Percentiles rank a stretch among this genome's conserved stretches.
phyloP scores from a whole-genome alignment of 345 rosid genomes.

The Hibiscus mutabilis region DNA sequence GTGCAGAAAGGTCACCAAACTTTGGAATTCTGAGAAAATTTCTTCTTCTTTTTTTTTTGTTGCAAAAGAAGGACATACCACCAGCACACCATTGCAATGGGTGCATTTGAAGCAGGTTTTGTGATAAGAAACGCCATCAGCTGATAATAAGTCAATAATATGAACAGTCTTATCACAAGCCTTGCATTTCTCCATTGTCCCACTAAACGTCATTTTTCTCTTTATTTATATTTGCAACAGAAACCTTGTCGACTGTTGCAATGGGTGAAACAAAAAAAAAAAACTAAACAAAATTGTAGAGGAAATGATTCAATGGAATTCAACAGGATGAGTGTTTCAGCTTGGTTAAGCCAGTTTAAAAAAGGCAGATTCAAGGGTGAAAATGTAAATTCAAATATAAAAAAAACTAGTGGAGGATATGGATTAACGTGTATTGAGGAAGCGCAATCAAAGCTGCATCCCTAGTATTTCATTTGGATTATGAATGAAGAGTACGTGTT shows the following conservation, averaged over 20 bases:
- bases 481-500: not conserved
- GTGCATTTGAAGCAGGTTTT: constrained; percentile 85
- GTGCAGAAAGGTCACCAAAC: not conserved
- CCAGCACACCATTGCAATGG: constrained; percentile 77
- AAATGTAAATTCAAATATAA: not conserved
- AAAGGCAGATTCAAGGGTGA: not conserved
- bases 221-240: not conserved
- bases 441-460: not conserved
- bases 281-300: not conserved
- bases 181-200: constrained; percentile 72
- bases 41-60: too few species aligned
- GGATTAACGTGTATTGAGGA: not conserved
- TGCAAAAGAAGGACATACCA: constrained; percentile 19
- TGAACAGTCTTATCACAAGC: constrained; percentile 76
- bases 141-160: constrained; percentile 57
- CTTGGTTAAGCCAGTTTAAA: not conserved
- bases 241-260: not conserved
- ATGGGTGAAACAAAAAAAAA: not conserved
- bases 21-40: too few species aligned
- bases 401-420: not conserved
- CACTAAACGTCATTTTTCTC: constrained; percentile 41
- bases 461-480: not conserved
- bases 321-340: not conserved
- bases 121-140: constrained; percentile 74
- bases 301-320: not conserved